These are phyloP conservation scores for Debaryomyces fabryi DNA, from an alignment of 1,139 yeast species.

Conservation along the genomic window DNA sequence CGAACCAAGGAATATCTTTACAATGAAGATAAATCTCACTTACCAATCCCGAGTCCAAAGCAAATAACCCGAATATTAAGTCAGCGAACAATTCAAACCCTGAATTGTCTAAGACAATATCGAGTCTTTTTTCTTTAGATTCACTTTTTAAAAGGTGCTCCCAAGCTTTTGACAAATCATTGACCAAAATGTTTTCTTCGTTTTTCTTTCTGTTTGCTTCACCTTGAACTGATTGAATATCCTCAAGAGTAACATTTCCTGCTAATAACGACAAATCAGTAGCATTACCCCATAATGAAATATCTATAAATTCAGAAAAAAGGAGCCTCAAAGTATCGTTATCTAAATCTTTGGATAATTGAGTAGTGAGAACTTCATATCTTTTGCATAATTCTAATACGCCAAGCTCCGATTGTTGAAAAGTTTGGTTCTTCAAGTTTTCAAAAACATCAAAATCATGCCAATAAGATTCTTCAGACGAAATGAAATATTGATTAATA, in stretches of 20 bases:
- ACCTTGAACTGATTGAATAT: slow-evolving; percentile 89
- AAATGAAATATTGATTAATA: slow-evolving; percentile 51
- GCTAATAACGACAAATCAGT: slow-evolving; percentile 90
- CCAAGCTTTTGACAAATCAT: slow-evolving; percentile 78
- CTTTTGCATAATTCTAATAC: slow-evolving; percentile 81
- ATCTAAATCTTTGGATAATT: slow-evolving; percentile 39
- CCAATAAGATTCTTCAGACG: slow-evolving; percentile 43
- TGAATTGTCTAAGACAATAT: slow-evolving; percentile 88
- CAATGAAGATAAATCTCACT: slow-evolving; percentile 77
- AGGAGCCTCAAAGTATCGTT: slow-evolving; percentile 53
- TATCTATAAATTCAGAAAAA: slow-evolving; percentile 79
- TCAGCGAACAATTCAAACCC: slow-evolving; percentile 96
- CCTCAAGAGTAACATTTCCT: slow-evolving; percentile 76
- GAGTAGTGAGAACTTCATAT: slow-evolving; percentile 44
- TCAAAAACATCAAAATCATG: slow-evolving; percentile 70
- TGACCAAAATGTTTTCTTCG: slow-evolving; percentile 78
- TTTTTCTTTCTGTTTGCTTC: slow-evolving; percentile 82
- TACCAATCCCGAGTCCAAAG: slow-evolving; percentile 70
- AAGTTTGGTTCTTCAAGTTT: slow-evolving; percentile 69
- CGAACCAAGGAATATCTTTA: slow-evolving; percentile 95
- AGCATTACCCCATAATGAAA: slow-evolving; percentile 97
- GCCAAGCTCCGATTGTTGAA: slow-evolving; percentile 73
- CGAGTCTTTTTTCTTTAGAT: slow-evolving; percentile 54
- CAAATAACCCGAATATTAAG: slow-evolving; percentile 69
- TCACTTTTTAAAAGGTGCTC: slow-evolving; percentile 27